Base-by-base conservation (phyloP, 495 filamentous ascomycete genomes). In the Talaromyces ruber region DNA sequence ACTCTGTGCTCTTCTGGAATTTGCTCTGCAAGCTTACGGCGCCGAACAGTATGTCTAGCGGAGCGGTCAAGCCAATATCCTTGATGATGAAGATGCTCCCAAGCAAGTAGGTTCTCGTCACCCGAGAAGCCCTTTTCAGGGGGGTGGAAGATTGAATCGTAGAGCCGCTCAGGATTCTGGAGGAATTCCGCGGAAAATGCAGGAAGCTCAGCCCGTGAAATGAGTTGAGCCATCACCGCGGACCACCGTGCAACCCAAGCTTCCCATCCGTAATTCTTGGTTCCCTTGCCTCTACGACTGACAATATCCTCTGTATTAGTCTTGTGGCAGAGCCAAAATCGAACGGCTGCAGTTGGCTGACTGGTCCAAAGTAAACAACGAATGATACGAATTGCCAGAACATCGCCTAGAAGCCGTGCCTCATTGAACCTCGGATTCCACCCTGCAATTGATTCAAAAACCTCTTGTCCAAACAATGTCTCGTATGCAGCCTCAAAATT, bases 391-490 rank as follows among this genome's bases (percentile, higher is more conserved):
- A 96, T 82, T 0, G 90, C 86, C 57, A 92, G 80, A 12, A 87
- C 74, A 72, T 97, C 93, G 6, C 90, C 87, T 45, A 97, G 74
- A 12, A 95, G 74, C 37, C 93, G 83, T 25, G 87, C 88, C 70
- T 97, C 90, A 66, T 94, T 89, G 80, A 92, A 97, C 59, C 90
- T 81, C 30, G 88, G 86, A 66, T 83, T 88, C 91, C 91, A 96
- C 64, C 85, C 90, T 1, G 90, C 87, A 61, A 93, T 96, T 32
- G 84, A 86, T 69, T 96, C 91, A 56, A 97, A 87, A 6, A 96
- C 82, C 68, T 97, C 92, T 6, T 86, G 74, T 26, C 86, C 84
- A 60, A 97, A 83, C 21, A 97, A 71, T 37, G 81, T 85, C 26
- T 94, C 91, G 68, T 96, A 92, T 6, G 91, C 90, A 67, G 86